These are phyloP conservation scores for Davidsoniella australis DNA, from an alignment of 2,329 filamentous ascomycete genomes.

Conservation along the genomic window DNA sequence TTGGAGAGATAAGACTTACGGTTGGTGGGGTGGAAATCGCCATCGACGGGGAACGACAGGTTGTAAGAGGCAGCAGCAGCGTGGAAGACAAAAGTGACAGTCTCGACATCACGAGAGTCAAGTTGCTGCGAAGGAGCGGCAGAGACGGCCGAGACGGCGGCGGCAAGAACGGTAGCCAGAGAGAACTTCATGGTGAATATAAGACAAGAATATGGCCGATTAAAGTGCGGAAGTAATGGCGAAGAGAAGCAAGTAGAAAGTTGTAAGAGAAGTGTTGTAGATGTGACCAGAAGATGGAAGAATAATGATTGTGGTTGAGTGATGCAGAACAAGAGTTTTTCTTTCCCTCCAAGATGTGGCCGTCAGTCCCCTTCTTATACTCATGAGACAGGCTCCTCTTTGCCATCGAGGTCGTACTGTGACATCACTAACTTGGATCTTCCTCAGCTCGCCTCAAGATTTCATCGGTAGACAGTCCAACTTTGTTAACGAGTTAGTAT, in stretches of 20 bases:
- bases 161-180: conserved; percentile 6
- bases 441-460: too few relatives aligned
- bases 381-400: background rate
- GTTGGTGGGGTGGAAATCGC: conserved; percentile 20
- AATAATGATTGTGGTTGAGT: background rate
- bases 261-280: background rate
- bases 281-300: background rate
- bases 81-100: conserved; percentile 28
- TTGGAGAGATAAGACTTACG: conserved; percentile 18
- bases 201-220: background rate
- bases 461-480: too few relatives aligned
- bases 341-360: background rate
- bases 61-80: conserved; percentile 25
- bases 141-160: conserved; percentile 5
- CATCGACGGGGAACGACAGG: conserved; percentile 26
- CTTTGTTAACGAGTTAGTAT: too few relatives aligned
- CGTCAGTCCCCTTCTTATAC: conserved; percentile 1
- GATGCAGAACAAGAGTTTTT: background rate
- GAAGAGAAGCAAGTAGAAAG: background rate
- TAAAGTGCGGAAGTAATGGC: background rate
- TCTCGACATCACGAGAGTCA: conserved; percentile 18
- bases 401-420: too few relatives aligned
- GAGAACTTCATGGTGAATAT: conserved; percentile 11
- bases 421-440: too few relatives aligned
- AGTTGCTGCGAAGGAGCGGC: conserved; percentile 8